These are phyloP conservation scores for Saturnispora bothae DNA, from an alignment of 805 yeast species.

Conservation along the genomic window DNA sequence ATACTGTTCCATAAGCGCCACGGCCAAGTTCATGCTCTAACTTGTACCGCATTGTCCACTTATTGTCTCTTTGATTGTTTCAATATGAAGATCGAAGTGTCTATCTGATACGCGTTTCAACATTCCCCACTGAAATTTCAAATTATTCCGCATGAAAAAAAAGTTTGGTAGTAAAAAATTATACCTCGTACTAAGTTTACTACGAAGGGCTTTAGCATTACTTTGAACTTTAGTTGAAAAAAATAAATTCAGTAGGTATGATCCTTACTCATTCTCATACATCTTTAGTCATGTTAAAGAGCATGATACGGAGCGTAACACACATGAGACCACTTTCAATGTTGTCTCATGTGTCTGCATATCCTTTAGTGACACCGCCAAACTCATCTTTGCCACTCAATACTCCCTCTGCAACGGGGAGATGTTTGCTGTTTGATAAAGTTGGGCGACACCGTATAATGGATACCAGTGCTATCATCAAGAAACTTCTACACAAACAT, in stretches of 20 bases:
- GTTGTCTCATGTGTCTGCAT: constrained; percentile 2
- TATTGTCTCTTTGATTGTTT: not conserved
- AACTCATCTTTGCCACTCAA: constrained; percentile 7
- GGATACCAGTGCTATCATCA: constrained; percentile 35
- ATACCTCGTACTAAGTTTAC: too few species aligned
- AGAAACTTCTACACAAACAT: constrained; percentile 34
- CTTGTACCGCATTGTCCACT: constrained; percentile 23
- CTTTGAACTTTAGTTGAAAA: too few species aligned
- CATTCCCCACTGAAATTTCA: too few species aligned
- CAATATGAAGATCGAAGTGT: not conserved
- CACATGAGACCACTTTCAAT: too few species aligned
- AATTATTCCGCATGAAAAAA: too few species aligned
- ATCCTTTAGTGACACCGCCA: constrained; percentile 10
- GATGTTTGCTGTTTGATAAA: constrained; percentile 41
- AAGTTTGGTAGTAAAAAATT: too few species aligned
- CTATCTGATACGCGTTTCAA: too few species aligned
- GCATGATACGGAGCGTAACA: too few species aligned
- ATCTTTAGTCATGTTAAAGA: too few species aligned
- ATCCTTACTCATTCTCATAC: too few species aligned
- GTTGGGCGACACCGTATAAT: constrained; percentile 35
- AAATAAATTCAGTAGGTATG: too few species aligned
- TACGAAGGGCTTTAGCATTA: too few species aligned
- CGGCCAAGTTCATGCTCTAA: constrained; percentile 51
- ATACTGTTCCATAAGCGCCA: constrained; percentile 75
- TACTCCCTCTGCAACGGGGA: constrained; percentile 5